A percentile compares a stretch with the other conserved stretches of the same genome.
phyloP scores from a whole-genome alignment of 371 early-diverging fungal species.

The Blakeslea trispora region DNA sequence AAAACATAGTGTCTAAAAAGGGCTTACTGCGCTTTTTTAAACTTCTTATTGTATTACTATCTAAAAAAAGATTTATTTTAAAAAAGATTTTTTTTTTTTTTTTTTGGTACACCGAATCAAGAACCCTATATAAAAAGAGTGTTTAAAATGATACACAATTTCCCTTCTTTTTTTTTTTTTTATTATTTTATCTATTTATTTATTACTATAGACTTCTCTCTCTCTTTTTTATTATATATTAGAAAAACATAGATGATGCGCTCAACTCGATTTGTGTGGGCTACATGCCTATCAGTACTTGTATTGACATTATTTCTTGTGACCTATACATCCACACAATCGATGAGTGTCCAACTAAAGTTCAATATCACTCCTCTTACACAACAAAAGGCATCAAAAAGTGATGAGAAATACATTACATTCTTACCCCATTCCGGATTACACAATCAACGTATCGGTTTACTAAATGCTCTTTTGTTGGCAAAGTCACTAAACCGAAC shows the following conservation, averaged over 20 bases:
- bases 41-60: too few relatives aligned
- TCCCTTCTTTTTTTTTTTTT: conserved; percentile 4
- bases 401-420: conserved; percentile 43
- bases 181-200: conserved; percentile 4
- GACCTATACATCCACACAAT: conserved; percentile 22
- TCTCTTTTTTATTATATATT: too few relatives aligned
- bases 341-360: conserved; percentile 20
- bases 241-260: conserved; percentile 11
- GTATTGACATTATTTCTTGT: conserved; percentile 18
- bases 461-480: conserved; percentile 56
- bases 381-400: neutral
- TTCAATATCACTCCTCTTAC: conserved; percentile 12
- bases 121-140: too few relatives aligned
- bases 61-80: too few relatives aligned
- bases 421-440: conserved; percentile 64
- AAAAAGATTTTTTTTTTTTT: too few relatives aligned
- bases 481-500: conserved; percentile 59
- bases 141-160: too few relatives aligned
- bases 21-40: too few relatives aligned
- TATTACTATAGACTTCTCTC: neutral
- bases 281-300: conserved; percentile 16
- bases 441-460: conserved; percentile 56
- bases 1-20: too few relatives aligned
- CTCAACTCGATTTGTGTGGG: conserved; percentile 25
- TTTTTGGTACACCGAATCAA: too few relatives aligned